Base-by-base conservation (phyloP, 192 early-diverging fungal species). In the Spizellomyces sp. region DNA sequence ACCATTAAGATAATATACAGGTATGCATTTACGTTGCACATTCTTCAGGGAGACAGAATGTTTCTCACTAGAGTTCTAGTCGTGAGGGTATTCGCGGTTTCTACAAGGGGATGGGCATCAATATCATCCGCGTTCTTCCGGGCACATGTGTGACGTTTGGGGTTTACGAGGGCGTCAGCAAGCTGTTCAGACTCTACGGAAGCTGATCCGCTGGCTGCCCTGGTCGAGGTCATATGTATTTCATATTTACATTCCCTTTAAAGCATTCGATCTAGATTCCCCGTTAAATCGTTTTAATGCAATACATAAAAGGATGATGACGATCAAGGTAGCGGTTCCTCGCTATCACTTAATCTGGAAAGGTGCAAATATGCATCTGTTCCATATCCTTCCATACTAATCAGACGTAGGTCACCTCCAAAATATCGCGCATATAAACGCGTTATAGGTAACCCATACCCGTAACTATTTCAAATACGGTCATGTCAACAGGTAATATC, bases 351-450 rank as follows among this genome's bases (percentile, higher is more conserved):
- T 58, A 96, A 85, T 19, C 94, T 83, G 62, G 90, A 94, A 48
- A 98, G 82, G 76, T 98, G 95, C 57, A 98, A 77, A 76, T 98
- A 98, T 5, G 93, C 96, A 80, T 98, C 96, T 54, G 96, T 98
- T 58, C 96, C 77, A 58, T 79, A 92, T 73, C 95, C 95, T 79
- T 96, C 96, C 95, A 96, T 96, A 47, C 91, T 93, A 57, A 95
- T 94, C 56, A 96, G 81, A 75, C 91, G 89, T 68, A 98, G 80
- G 78, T 98, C 94, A 59, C 96, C 96, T 66, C 96, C 96, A 86
- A 96, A 96, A 76, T 98, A 98, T 36, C 95, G 89, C 6, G 96
- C 92, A 81, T 98, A 98, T 62, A 93, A 70, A 69, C 93, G 79
- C 46, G 89, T 90, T 52, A 96, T 88, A n/a, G 96, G 96, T 59